Evolutionary conservation across 2,329 filamentous ascomycete species (phyloP).

Genomic region (Fusarium sp.): DNA sequence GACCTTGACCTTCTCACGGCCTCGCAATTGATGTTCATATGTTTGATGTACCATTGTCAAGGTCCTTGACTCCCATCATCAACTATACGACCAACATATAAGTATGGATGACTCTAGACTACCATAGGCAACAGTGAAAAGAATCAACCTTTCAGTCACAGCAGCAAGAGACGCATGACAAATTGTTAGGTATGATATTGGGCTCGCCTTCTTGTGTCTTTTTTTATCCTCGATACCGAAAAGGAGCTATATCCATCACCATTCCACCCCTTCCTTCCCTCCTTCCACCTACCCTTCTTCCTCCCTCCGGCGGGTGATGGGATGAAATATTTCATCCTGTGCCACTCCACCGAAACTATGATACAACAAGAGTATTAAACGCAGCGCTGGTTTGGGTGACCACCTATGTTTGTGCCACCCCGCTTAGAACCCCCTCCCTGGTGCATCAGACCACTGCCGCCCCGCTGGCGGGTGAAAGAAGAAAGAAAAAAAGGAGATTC

Average conservation of each 20-base stretch:
- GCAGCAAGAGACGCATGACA: neutral
- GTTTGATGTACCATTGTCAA: neutral
- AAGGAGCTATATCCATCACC: conserved; percentile 10
- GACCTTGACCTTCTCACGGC: conserved; percentile 32
- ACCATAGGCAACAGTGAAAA: neutral
- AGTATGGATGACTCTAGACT: neutral
- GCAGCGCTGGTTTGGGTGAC: neutral
- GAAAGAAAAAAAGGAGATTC: neutral
- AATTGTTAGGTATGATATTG: conserved; percentile 3
- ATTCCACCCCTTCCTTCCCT: conserved; percentile 1
- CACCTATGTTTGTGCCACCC: neutral
- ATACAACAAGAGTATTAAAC: conserved; percentile 34
- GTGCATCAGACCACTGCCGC: conserved; percentile 7
- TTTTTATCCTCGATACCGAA: conserved; percentile 3
- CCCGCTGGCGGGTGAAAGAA: neutral
- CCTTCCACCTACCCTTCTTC: conserved; percentile 1
- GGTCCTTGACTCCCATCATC: neutral
- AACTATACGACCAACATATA: neutral
- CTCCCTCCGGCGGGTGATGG: neutral
- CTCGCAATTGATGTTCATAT: conserved; percentile 33
- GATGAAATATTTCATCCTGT: neutral
- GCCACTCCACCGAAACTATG: conserved; percentile 21
- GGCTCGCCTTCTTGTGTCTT: conserved; percentile 26
- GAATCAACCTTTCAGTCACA: neutral
- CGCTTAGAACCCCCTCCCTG: neutral